Percentiles rank a stretch among this genome's conserved stretches.
These are phyloP conservation scores for Tolypocladium cylindrosporum DNA, from an alignment of 2,329 filamentous ascomycete genomes.

Conservation along the genomic window DNA sequence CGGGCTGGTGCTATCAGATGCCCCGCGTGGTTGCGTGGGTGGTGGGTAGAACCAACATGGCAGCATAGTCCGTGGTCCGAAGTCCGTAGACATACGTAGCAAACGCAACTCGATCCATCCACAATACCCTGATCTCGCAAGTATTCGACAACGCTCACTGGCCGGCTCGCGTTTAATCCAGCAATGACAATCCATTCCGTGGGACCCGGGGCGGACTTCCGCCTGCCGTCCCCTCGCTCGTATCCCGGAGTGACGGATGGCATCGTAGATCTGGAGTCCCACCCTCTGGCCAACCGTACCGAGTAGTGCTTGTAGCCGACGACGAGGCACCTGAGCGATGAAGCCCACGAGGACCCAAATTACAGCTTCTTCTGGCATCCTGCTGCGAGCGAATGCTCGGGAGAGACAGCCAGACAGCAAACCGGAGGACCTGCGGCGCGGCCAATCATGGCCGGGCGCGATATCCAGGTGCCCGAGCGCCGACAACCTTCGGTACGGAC, in stretches of 20 bases:
- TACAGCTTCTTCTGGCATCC: neutral
- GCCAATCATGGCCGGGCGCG: neutral
- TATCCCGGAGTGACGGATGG: neutral
- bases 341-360: neutral
- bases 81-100: neutral
- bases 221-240: neutral
- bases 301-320: neutral
- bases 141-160: neutral
- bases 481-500: neutral
- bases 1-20: neutral
- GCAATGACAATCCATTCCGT: neutral
- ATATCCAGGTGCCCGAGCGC: neutral
- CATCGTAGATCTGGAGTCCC: neutral
- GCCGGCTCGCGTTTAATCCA: neutral
- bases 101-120: neutral
- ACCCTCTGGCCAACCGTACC: neutral
- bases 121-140: neutral
- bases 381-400: neutral
- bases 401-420: neutral
- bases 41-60: neutral
- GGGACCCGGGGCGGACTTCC: neutral
- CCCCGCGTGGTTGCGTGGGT: neutral
- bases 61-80: neutral
- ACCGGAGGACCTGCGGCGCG: slow-evolving; percentile 1
- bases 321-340: neutral